A percentile compares a stretch with the other conserved stretches of the same genome.
Evolutionary conservation across 169 alveolate genomes (phyloP).

Genomic region (Cardiosporidium cionae): DNA sequence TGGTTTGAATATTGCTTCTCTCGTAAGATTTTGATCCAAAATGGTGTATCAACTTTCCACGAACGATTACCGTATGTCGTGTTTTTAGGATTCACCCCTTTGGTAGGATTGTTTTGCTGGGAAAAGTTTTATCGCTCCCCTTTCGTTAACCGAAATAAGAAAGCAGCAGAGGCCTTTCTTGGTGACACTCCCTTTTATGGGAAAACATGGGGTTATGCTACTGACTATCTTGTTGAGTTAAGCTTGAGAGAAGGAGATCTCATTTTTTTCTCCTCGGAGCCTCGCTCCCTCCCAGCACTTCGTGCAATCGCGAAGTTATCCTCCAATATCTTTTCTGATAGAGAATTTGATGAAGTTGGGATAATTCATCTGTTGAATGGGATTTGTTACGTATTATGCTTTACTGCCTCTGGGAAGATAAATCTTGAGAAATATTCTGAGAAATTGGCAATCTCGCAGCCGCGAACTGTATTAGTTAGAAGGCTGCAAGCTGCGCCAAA

Average conservation of each 20-base stretch:
- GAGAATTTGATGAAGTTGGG: neutral
- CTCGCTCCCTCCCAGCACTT: neutral
- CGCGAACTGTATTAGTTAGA: neutral
- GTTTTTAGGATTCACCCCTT: neutral
- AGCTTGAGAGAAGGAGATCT: constrained; percentile 16
- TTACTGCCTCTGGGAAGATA: neutral
- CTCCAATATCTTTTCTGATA: neutral
- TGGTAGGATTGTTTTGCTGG: neutral
- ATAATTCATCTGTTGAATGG: neutral
- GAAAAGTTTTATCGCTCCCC: neutral
- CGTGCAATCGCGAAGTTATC: neutral
- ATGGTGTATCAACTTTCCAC: too few species aligned
- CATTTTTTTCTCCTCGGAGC: neutral
- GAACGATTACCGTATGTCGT: too few species aligned
- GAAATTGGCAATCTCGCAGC: neutral
- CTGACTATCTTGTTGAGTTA: constrained; percentile 13
- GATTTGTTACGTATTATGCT: neutral
- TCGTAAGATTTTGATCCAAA: too few species aligned
- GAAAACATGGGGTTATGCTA: constrained; percentile 18
- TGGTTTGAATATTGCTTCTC: too few species aligned
- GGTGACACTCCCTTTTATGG: constrained; percentile 13
- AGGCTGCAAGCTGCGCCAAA: neutral
- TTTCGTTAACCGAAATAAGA: neutral
- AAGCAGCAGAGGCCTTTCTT: neutral
- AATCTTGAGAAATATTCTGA: neutral